phyloP scores from a whole-genome alignment of 2,329 filamentous ascomycete genomes.

The Nothophaeocryptopus gaeumannii region DNA sequence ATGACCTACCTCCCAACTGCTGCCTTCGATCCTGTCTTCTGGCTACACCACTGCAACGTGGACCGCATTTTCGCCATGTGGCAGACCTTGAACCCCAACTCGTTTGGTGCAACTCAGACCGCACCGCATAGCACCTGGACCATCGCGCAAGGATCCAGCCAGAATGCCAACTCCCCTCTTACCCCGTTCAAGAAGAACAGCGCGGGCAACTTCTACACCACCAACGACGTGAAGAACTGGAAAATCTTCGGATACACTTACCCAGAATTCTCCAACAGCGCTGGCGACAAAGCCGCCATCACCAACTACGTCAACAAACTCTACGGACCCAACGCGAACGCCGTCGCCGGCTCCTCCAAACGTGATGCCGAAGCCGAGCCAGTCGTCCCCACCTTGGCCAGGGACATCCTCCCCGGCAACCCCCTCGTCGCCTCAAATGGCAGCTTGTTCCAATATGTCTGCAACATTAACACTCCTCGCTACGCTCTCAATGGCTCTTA shows the following conservation, averaged over 20 bases:
- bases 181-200: conserved; percentile 61
- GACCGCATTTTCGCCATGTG: conserved; percentile 75
- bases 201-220: conserved; percentile 64
- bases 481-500: conserved; percentile 62
- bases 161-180: conserved; percentile 28
- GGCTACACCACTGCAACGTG: conserved; percentile 70
- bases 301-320: conserved; percentile 48
- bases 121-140: conserved; percentile 61
- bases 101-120: conserved; percentile 59
- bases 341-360: conserved; percentile 35
- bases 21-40: conserved; percentile 76
- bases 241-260: conserved; percentile 71
- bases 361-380: conserved; percentile 22
- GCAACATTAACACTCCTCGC: conserved; percentile 61
- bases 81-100: conserved; percentile 67
- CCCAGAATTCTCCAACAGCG: conserved; percentile 56
- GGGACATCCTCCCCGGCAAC: conserved; percentile 14
- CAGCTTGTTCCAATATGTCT: conserved; percentile 64
- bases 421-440: conserved; percentile 35
- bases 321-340: conserved; percentile 47
- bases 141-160: conserved; percentile 51
- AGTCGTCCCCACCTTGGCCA: not conserved
- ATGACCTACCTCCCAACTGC: conserved; percentile 68
- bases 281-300: conserved; percentile 45
- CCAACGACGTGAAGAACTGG: conserved; percentile 55